phyloP scores from a whole-genome alignment of 805 yeast genomes.

The Monosporozyma unispora region DNA sequence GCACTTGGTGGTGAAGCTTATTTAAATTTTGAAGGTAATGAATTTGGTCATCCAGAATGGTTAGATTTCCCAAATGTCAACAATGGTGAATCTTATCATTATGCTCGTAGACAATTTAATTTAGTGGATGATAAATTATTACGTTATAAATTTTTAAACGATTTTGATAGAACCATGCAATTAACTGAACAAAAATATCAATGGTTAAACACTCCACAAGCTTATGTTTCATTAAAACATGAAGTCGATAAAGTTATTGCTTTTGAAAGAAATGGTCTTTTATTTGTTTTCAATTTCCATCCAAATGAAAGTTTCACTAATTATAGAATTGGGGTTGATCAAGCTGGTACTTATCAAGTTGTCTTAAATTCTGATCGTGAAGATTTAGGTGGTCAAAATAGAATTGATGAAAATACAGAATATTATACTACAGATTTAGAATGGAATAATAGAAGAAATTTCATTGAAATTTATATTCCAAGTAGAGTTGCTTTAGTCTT shows the following conservation, averaged over 20 bases:
- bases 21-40: constrained; percentile 93
- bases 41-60: constrained; percentile 99
- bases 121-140: constrained; percentile 70
- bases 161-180: constrained; percentile 85
- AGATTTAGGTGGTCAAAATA: constrained; percentile 72
- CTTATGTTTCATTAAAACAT: constrained; percentile 80
- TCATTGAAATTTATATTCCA: constrained; percentile 74
- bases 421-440: constrained; percentile 63
- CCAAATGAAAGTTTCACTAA: constrained; percentile 76
- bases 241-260: constrained; percentile 83
- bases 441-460: constrained; percentile 78
- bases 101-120: constrained; percentile 92
- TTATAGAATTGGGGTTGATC: constrained; percentile 84
- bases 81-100: constrained; percentile 79
- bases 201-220: constrained; percentile 66
- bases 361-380: constrained; percentile 65
- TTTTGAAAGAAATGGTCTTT: constrained; percentile 76
- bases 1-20: constrained; percentile 96
- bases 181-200: constrained; percentile 57
- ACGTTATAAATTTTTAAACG: constrained; percentile 67
- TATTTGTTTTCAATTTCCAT: constrained; percentile 86
- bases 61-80: constrained; percentile 92
- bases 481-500: constrained; percentile 58
- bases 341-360: constrained; percentile 64
- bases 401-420: constrained; percentile 49